A percentile compares a stretch with the other conserved stretches of the same genome.
These are phyloP conservation scores for Yamadazyma trypodendri DNA, from an alignment of 1,139 yeast species.

Conservation along the genomic window DNA sequence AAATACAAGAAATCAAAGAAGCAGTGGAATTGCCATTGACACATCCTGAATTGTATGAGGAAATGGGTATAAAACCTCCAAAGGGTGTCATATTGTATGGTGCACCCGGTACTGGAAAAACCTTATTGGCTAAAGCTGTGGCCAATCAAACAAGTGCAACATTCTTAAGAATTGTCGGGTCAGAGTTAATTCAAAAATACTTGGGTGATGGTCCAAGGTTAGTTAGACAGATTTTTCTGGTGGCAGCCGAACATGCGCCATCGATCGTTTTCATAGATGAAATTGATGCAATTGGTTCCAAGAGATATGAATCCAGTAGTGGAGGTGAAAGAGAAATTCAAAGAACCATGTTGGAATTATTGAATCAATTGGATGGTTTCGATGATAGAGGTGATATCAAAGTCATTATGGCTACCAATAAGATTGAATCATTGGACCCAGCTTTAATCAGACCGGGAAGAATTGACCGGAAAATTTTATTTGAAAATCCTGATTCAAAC, in stretches of 20 bases:
- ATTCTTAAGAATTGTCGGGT: constrained; percentile 92
- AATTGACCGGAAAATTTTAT: constrained; percentile 94
- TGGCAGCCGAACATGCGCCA: constrained; percentile 97
- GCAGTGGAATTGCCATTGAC: constrained; percentile 96
- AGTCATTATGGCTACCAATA: constrained; percentile 98
- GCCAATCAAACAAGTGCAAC: constrained; percentile 98
- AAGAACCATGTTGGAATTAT: constrained; percentile 95
- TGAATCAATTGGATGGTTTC: constrained; percentile 96
- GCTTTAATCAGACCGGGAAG: constrained; percentile 98
- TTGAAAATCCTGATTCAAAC: constrained; percentile 91
- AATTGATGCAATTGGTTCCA: constrained; percentile 98
- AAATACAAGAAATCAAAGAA: constrained; percentile 97
- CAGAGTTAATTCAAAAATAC: constrained; percentile 94
- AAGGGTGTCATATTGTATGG: constrained; percentile 98
- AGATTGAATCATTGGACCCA: constrained; percentile 92
- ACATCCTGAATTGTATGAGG: constrained; percentile 96
- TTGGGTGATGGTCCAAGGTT: constrained; percentile 98
- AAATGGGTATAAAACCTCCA: constrained; percentile 99
- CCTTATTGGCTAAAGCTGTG: constrained; percentile 94
- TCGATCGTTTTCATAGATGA: constrained; percentile 98
- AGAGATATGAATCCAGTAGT: constrained; percentile 91
- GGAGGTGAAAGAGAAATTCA: constrained; percentile 99
- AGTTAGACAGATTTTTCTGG: constrained; percentile 91
- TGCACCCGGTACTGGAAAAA: constrained; percentile 99
- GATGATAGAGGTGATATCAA: constrained; percentile 98